Percentiles rank a stretch among this genome's conserved stretches.
Conservation (phyloP, 495 filamentous ascomycete genomes). For the Neurospora sp. region DNA sequence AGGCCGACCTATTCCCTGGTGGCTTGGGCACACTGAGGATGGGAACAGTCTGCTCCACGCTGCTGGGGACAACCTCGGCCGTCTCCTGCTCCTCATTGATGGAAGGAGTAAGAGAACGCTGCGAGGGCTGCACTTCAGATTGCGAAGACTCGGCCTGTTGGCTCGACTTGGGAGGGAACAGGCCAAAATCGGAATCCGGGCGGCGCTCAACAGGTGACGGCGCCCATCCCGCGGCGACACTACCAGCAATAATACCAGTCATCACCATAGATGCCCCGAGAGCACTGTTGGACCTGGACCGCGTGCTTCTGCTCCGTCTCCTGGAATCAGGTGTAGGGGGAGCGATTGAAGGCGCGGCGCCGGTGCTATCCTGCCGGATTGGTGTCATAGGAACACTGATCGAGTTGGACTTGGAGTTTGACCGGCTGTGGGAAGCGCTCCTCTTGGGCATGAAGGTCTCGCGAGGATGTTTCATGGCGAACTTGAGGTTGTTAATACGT, state of each 20-base stretch:
- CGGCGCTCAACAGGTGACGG: conserved; percentile 60
- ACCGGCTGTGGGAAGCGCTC: conserved; percentile 52
- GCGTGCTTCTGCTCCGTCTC: conserved; percentile 52
- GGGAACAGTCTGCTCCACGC: conserved; percentile 25
- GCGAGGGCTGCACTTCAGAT: conserved; percentile 14
- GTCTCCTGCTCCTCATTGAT: conserved; percentile 32
- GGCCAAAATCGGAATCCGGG: conserved; percentile 17
- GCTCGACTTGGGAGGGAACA: conserved; percentile 10
- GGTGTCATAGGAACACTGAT: conserved; percentile 54
- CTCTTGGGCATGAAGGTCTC: conserved; percentile 61
- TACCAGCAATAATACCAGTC: conserved; percentile 81
- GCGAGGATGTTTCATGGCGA: conserved; percentile 69
- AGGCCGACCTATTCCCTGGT: conserved; percentile 3
- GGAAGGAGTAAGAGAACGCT: conserved; percentile 15
- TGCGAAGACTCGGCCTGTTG: not conserved
- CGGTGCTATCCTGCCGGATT: conserved; percentile 41
- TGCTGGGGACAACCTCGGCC: conserved; percentile 9
- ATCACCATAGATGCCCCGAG: conserved; percentile 75
- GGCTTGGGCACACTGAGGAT: conserved; percentile 33
- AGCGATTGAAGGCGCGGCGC: conserved; percentile 37
- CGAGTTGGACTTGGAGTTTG: conserved; percentile 61
- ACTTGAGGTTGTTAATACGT: conserved; percentile 75
- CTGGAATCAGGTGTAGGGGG: conserved; percentile 60
- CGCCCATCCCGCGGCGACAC: conserved; percentile 66
- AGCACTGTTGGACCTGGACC: conserved; percentile 80